Conservation (phyloP, 768 basidiomycete genomes). For the Tulasnella sp. region DNA sequence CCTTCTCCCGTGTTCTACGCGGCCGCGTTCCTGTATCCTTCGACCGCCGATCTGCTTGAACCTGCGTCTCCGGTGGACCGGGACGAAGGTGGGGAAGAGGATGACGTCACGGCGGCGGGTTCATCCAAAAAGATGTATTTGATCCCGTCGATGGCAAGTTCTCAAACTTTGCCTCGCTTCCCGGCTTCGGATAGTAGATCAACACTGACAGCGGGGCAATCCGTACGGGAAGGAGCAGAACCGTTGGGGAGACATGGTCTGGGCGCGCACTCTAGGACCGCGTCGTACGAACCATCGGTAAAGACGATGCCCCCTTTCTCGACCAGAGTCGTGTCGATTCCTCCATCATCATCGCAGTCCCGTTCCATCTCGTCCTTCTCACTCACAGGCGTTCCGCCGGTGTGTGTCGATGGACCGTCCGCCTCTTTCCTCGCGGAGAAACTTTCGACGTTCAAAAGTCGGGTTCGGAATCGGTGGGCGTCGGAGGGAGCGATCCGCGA, state of each 20-base stretch:
- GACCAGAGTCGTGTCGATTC: not conserved
- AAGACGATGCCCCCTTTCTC: not conserved
- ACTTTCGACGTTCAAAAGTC: not conserved
- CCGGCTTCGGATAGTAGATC: not conserved
- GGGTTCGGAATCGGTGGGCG: not conserved
- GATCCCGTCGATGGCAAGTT: not conserved
- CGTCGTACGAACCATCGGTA: not conserved
- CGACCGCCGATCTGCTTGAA: not conserved
- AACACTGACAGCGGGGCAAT: not conserved
- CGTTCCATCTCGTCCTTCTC: not conserved
- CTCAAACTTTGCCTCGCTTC: not conserved
- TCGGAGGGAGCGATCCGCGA: not conserved
- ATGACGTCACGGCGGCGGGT: not conserved
- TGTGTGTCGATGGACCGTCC: not conserved
- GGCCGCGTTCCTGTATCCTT: not conserved
- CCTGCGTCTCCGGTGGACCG: not conserved
- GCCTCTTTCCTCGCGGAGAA: not conserved
- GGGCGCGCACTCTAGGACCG: not conserved
- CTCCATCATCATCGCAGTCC: not conserved
- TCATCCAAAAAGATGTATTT: not conserved
- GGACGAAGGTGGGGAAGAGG: not conserved
- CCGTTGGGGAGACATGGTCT: not conserved
- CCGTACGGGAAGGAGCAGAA: not conserved
- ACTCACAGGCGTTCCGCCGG: not conserved
- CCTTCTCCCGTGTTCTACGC: conserved; percentile 1